phyloP scores from a whole-genome alignment of 2,329 filamentous ascomycete species.

The Nemania sp. region DNA sequence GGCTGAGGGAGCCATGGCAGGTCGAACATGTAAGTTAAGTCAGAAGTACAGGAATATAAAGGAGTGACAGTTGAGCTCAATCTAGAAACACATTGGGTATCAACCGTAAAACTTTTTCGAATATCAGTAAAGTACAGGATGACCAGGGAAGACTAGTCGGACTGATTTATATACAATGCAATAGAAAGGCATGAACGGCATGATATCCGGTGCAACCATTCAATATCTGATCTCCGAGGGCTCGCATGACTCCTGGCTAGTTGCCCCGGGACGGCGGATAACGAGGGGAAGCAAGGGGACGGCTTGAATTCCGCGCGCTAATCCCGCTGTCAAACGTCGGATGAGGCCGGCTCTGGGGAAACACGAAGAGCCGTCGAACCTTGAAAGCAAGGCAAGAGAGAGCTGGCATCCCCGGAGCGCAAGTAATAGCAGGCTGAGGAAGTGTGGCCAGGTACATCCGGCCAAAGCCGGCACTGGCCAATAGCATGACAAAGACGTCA shows the following conservation, averaged over 20 bases:
- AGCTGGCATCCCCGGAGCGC: not conserved
- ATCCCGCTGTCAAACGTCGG: constrained; percentile 15
- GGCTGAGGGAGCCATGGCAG: constrained; percentile 63
- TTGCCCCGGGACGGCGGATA: constrained; percentile 39
- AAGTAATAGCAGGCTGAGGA: not conserved
- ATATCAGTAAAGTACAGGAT: not conserved
- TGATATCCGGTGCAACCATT: constrained; percentile 1
- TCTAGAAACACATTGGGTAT: constrained; percentile 3
- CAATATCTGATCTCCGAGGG: constrained; percentile 4
- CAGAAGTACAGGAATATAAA: not conserved
- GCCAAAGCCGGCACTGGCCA: constrained; percentile 17
- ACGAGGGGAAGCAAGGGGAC: constrained; percentile 31
- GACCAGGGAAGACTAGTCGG: not conserved
- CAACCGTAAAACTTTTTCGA: not conserved
- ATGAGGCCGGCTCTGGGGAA: constrained; percentile 10
- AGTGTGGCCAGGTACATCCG: constrained; percentile 16
- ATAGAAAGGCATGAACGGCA: not conserved
- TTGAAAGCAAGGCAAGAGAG: not conserved
- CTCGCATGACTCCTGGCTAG: constrained; percentile 32
- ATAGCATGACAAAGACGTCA: constrained; percentile 27
- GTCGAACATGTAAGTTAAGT: not conserved
- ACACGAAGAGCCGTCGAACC: constrained; percentile 4
- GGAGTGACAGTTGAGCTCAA: not conserved
- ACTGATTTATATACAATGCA: constrained; percentile 8
- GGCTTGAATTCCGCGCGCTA: constrained; percentile 20